Base-by-base conservation (phyloP, 2,329 filamentous ascomycete species). In the Fusarium tuaranense region DNA sequence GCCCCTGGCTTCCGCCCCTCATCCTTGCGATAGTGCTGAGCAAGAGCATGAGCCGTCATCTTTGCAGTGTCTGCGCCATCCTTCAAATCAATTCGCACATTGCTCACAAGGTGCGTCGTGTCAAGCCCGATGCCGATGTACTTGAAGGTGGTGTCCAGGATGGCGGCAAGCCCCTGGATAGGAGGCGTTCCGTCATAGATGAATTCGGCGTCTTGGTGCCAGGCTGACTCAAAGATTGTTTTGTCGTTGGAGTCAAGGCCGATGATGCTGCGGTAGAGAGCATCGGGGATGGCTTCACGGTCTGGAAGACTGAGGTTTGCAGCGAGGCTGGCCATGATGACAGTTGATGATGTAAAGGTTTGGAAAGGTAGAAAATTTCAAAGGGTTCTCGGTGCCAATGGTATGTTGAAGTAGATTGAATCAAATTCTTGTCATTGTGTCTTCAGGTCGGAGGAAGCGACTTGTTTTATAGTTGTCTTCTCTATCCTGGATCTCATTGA, bases 191-290 rank as follows among this genome's bases (percentile, higher is more conserved):
- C 62, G 8, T 68, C 67, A 48, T 53, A 68, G 36, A 65, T 16
- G n/a, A 68, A 68, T 10, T 16, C 10, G 16, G 66, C 66, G 34
- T 68, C 66, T 22, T 65, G 63, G 22, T 68, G 66, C 66, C 66
- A 68, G n/a, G 66, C 66, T 16, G 66, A 68, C 22, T 55, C 22
- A 30, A 68, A 65, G 25, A 38, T 65, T 12, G 22, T 25, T 14
- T 65, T n/a, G 55, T 68, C 62, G 7, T 38, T 55, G 51, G 67
- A n/a, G 27, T 68, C 67, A 30, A 68, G 62, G 2, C 67, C 67
- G 5, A 55, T n/a, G 16, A 68, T 68, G 62, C 61, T 65, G 20
- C 62, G 67, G 55, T 68, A 68, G 25, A 68, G 67, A 16, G 67
- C 67, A 30, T 68, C 67, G 1, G 55, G 61, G 38, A 68, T 65